Conservation (phyloP, 2,329 filamentous ascomycete genomes). For the Botryotinia calthae region DNA sequence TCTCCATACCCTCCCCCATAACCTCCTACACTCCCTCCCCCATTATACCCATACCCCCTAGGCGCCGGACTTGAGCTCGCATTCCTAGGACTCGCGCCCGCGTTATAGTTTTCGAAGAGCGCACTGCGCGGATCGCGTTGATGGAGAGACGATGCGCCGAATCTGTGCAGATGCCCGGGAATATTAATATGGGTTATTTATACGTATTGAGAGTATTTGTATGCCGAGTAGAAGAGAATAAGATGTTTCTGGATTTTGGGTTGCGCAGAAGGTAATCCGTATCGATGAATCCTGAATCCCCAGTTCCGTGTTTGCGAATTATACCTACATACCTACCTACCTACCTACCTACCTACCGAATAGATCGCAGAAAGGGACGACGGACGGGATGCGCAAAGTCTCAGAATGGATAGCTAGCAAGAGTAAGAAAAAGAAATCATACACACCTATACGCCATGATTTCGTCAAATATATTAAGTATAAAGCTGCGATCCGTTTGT, state of each 20-base stretch:
- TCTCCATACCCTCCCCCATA: slow-evolving; percentile 31
- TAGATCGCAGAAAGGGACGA: not conserved
- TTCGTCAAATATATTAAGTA: not conserved
- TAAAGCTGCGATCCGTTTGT: not conserved
- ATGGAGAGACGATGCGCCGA: slow-evolving; percentile 65
- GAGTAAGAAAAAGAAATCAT: not conserved
- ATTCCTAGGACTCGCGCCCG: slow-evolving; percentile 40
- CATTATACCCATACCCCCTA: slow-evolving; percentile 53
- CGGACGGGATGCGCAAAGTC: not conserved
- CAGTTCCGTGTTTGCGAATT: not conserved
- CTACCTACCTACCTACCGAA: not conserved
- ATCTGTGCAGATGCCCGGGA: slow-evolving; percentile 47
- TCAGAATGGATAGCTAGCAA: not conserved
- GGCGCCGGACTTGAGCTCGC: slow-evolving; percentile 19
- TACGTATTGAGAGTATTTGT: not conserved
- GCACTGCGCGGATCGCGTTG: slow-evolving; percentile 71
- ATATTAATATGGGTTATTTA: not conserved
- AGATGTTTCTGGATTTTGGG: not conserved
- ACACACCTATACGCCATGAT: slow-evolving; percentile 14
- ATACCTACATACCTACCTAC: not conserved
- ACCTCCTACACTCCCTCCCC: slow-evolving; percentile 34
- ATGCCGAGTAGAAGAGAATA: not conserved
- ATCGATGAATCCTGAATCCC: not conserved
- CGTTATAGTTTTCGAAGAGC: slow-evolving; percentile 73
- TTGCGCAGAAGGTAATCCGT: not conserved